Evolutionary conservation across 257 asterid genomes (phyloP), one percentile per base, ranked within the genome.

Genomic region (Petunia secreta): DNA sequence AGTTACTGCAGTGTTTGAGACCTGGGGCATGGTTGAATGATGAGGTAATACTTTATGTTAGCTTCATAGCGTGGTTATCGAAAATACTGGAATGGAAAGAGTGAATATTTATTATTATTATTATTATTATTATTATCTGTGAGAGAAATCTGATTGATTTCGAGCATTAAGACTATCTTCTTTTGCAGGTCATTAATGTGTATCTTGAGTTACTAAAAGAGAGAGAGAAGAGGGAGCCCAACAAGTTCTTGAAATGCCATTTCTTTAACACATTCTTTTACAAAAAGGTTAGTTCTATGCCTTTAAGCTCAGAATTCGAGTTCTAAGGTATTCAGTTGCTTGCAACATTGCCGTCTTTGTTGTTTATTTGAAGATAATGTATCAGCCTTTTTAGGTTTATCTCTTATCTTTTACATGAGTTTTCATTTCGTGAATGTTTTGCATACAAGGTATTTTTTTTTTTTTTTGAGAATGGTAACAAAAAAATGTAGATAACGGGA

Each of bases 121-220:
- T 25, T 25, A 25, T 25, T 25, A 25, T 25, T 25, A 25, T 25
- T 25, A 25, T 25, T 25, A 25, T 25, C 25, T 25, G 25, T 25
- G 25, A 25, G 25, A 25, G 25, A 25, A 25, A 25, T 25, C 25
- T 25, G 25, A 25, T 25, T 25, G 25, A 25, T 25, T 25, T 25
- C 25, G 44, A 44, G 46, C 11, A 73, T 71, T 44, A 73, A 8
- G 46, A 36, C 50, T 50, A 34, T 84, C 67, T 75, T 82, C 68
- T 80, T 82, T 79, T 84, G 84, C 91, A 95, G 99, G 99, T 94
- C 82, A 96, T 94, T 79, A 96, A 92, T 82, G 65, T 94, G 82
- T 94, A 96, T 88, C 88, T 96, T 67, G 98, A 90, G 71, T 87
- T 96, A 59, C 82, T 96, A 87, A 94, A 96, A 88, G 99, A 94